A percentile compares a stretch with the other conserved stretches of the same genome.
Conservation (phyloP, 106 monocot species). For the Dioscorea zingiberensis region DNA sequence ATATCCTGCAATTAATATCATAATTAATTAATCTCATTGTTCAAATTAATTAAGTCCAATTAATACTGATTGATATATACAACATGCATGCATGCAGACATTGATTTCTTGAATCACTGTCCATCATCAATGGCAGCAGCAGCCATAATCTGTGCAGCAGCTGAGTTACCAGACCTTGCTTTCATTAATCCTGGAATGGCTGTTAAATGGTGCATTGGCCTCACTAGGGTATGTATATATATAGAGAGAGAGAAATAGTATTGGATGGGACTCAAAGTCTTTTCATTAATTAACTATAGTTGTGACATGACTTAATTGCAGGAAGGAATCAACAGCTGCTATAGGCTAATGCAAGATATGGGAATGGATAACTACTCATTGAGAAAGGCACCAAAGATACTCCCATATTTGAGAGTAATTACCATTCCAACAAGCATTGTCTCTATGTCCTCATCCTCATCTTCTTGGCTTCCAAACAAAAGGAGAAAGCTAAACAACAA, state of each 20-base stretch:
- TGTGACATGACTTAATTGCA: not conserved
- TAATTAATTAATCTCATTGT: too few species aligned
- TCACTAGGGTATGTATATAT: conserved; percentile 44
- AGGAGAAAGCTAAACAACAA: conserved; percentile 44
- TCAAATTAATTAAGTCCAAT: too few species aligned
- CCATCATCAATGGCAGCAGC: conserved; percentile 67
- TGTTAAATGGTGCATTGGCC: conserved; percentile 48
- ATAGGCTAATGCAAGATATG: conserved; percentile 42
- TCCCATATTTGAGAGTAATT: conserved; percentile 23
- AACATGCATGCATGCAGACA: conserved; percentile 11
- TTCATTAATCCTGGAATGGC: conserved; percentile 29
- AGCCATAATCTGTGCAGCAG: conserved; percentile 46
- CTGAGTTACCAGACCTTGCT: conserved; percentile 28
- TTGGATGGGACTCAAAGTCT: too few species aligned
- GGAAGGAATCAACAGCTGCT: conserved; percentile 54
- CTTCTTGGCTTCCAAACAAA: conserved; percentile 27
- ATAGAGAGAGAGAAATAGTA: too few species aligned
- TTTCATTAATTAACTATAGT: too few species aligned
- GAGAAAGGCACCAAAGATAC: conserved; percentile 17
- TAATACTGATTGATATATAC: not conserved
- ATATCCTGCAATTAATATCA: too few species aligned
- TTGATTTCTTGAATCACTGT: conserved; percentile 51
- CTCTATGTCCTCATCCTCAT: conserved; percentile 22
- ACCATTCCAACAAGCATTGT: conserved; percentile 1
- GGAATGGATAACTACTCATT: conserved; percentile 10